Evolutionary conservation across 1,139 yeast species (phyloP).

Genomic region (Maudiozyma humilis): DNA sequence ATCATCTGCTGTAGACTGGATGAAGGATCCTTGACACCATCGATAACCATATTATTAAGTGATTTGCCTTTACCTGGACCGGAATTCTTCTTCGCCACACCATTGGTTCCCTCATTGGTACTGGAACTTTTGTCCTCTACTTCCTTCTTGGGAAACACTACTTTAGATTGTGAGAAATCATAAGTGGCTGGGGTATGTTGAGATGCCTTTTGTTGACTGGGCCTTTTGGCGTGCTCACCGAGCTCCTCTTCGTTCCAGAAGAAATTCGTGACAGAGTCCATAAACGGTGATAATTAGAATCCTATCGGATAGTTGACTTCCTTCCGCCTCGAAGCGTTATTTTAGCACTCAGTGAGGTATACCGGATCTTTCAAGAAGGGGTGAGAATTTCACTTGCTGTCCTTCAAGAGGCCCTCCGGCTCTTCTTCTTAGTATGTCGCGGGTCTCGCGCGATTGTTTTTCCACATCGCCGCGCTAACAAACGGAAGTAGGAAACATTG

Average conservation of each 20-base stretch:
- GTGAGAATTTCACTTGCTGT: too few relatives aligned
- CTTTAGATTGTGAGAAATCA: too few relatives aligned
- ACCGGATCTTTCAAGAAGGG: too few relatives aligned
- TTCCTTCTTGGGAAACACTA: not conserved
- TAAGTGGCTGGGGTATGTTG: too few relatives aligned
- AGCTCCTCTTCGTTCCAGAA: constrained; percentile 17
- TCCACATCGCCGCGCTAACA: too few relatives aligned
- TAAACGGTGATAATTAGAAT: not conserved
- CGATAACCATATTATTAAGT: constrained; percentile 4
- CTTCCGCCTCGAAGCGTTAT: not conserved
- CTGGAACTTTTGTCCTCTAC: not conserved
- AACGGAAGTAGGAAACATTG: too few relatives aligned
- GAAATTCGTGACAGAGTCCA: constrained; percentile 21
- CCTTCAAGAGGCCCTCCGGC: too few relatives aligned
- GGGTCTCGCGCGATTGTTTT: too few relatives aligned
- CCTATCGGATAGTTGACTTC: not conserved
- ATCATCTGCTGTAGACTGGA: constrained; percentile 33
- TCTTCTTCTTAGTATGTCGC: too few relatives aligned
- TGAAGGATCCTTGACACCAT: not conserved
- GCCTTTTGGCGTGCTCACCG: not conserved
- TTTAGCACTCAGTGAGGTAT: not conserved
- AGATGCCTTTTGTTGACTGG: too few relatives aligned
- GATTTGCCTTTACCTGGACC: not conserved
- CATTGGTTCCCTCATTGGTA: not conserved
- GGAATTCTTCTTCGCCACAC: not conserved